A percentile compares a stretch with the other conserved stretches of the same genome.
Evolutionary conservation across 2,329 filamentous ascomycete species (phyloP).

Genomic region (Cladosporium sp.): DNA sequence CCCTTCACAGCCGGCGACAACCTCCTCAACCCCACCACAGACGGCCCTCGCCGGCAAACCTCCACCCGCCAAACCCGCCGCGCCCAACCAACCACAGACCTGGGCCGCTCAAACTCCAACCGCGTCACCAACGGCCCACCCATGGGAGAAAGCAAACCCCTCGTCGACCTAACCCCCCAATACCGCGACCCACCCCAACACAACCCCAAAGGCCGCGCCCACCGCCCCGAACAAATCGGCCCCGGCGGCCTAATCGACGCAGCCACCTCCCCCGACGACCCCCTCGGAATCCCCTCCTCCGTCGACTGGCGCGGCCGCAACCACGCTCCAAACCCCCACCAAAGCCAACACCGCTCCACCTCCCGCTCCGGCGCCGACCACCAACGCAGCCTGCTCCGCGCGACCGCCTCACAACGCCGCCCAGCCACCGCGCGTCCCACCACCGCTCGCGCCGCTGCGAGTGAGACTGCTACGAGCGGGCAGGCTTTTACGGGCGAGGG

Average conservation of each 20-base stretch:
- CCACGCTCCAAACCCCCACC: neutral
- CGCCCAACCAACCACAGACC: slow-evolving; percentile 28
- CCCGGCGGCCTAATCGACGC: slow-evolving; percentile 42
- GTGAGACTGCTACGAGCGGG: slow-evolving; percentile 1
- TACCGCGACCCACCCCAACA: slow-evolving; percentile 61
- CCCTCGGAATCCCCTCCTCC: slow-evolving; percentile 38
- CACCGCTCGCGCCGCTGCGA: slow-evolving; percentile 4
- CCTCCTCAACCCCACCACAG: slow-evolving; percentile 44
- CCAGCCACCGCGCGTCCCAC: slow-evolving; percentile 2
- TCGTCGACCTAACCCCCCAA: slow-evolving; percentile 63
- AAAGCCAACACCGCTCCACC: slow-evolving; percentile 2
- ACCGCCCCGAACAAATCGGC: slow-evolving; percentile 29
- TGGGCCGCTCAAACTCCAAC: slow-evolving; percentile 35
- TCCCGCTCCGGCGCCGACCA: slow-evolving; percentile 8
- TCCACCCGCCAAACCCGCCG: slow-evolving; percentile 14
- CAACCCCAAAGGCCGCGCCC: slow-evolving; percentile 49
- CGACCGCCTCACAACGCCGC: slow-evolving; percentile 4
- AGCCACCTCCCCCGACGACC: slow-evolving; percentile 40
- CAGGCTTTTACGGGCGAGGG: slow-evolving; percentile 43
- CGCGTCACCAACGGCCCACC: slow-evolving; percentile 34
- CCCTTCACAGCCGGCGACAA: slow-evolving; percentile 56
- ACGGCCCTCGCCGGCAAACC: slow-evolving; percentile 16
- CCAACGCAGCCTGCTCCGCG: slow-evolving; percentile 3
- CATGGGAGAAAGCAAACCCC: slow-evolving; percentile 52
- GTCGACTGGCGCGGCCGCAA: slow-evolving; percentile 41